Base-by-base conservation (phyloP, 371 early-diverging fungal genomes). In the Mortierella sp. region DNA sequence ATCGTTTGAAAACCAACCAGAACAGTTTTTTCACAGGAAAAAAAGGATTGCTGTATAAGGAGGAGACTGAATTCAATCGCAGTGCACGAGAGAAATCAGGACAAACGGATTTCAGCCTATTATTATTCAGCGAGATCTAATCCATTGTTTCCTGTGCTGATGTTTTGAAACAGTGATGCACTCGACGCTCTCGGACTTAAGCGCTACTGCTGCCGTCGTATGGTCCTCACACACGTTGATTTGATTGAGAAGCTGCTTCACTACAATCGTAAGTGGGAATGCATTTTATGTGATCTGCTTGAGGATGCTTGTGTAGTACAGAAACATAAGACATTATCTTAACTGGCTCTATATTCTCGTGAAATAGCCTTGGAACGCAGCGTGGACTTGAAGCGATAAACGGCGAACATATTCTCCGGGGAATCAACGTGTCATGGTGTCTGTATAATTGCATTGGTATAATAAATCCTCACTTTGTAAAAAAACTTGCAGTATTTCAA, bases 171-270 rank as follows among this genome's bases (percentile, higher is more conserved):
- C n/a, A 94, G 94, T 69, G 92, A 95, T 70, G 97, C 99, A 30
- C 85, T 99, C 64, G 94, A 95, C 70, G 86, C 90, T 39, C 89
- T 99, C 54, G 98, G 96, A 43, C 85, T 99, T 60, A 94, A 94
- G 86, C 89, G 99, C 55, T 97, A 97, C 69, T 99, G 99, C 90
- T 99, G 99, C 87, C 87, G 99, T 61, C 92, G 99, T 69, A 99
- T 99, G 98, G 93, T 99, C 34, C 88, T 99, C 49, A 97, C 98
- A 14, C 99, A 99, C 81, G 99, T 99, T 34, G 99, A 99, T 72
- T 87, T 99, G 79, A 99, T 99, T 81, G 99, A 99, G 79, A 99
- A 99, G 82, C 86, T 99, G 30, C 81, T 99, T 54, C 94, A 97
- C 80, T 99, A 94, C 82, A 96, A 96, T 76, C 88, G 91, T 92